Evolutionary conservation across 2,329 filamentous ascomycete genomes (phyloP), one percentile per base, ranked within the genome.

Genomic region (Phaeoacremonium minimum): DNA sequence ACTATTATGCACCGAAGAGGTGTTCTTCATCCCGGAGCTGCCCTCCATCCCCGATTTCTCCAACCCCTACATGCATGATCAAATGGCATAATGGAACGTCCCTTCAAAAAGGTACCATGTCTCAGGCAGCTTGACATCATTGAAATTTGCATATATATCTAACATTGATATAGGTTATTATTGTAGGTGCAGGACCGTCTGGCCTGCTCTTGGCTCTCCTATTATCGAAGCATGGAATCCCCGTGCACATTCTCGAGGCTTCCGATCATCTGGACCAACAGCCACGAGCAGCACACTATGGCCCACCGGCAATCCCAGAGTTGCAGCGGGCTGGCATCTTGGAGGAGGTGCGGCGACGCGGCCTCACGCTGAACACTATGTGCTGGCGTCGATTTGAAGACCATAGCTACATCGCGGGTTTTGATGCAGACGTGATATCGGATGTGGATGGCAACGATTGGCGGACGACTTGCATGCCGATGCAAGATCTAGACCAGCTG

Each of bases 221-320:
- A 3, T 66, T 80, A 6, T 64, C 72, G 15, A 67, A 71, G 45
- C 63, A 71, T 35, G 63, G 66, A 30, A 73, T 80, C 41, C 57
- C 64, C 18, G 68, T 74, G 30, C 69, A 68, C 16, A 61, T 80
- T 15, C 60, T 83, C 36, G 79, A 84, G 47, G 69, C 70, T 4
- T 65, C 69, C 3, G 52, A 64, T 17, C 60, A 69, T 36, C 63
- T 82, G 31, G 75, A 80, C 57, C 63, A 71, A 39, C 75, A 76
- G 39, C 79, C 79, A 1, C 74, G 79, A 18, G 79, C 79, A 12
- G 74, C 77, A 4, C 75, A 81, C 54, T 82, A 81, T 51, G 75
- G 72, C 4, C 65, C 73, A 0, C 67, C 76, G 1, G 77, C 76
- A 2, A 69, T 77, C 30, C 71, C 71, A 28, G 76, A 79, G 40